Evolutionary conservation across 371 early-diverging fungal genomes (phyloP).

Genomic region (Nematocida sp.): DNA sequence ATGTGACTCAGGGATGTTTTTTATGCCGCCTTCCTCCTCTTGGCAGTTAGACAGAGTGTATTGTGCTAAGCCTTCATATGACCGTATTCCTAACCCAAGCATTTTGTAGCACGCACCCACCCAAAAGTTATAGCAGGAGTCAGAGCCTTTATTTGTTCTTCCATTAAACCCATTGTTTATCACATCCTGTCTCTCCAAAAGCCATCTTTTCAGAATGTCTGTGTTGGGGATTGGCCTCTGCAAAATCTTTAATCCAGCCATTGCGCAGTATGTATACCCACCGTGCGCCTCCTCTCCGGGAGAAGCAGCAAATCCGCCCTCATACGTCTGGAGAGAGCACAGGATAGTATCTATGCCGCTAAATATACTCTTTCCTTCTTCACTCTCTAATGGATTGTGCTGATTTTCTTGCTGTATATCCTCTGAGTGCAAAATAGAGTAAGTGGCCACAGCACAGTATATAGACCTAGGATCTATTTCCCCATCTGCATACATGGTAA

Average conservation of each 20-base stretch:
- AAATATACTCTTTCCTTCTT: constrained; percentile 77
- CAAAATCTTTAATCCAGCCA: constrained; percentile 80
- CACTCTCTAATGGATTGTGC: constrained; percentile 75
- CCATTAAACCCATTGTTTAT: constrained; percentile 91
- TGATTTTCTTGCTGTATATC: neutral
- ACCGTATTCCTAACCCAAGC: neutral
- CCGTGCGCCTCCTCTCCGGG: constrained; percentile 91
- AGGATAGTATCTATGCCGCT: constrained; percentile 74
- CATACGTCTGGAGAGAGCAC: constrained; percentile 76
- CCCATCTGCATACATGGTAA: constrained; percentile 81
- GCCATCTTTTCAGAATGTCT: constrained; percentile 73
- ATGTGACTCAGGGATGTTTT: constrained; percentile 83
- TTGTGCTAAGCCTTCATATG: constrained; percentile 72
- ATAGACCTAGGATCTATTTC: constrained; percentile 85
- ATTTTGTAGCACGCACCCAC: constrained; percentile 76
- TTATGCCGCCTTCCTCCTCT: constrained; percentile 76
- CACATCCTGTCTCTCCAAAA: constrained; percentile 77
- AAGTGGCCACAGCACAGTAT: constrained; percentile 78
- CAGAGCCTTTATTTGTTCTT: constrained; percentile 88
- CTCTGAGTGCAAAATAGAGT: constrained; percentile 40
- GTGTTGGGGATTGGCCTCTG: constrained; percentile 62
- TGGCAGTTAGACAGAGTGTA: constrained; percentile 83
- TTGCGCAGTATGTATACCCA: constrained; percentile 87
- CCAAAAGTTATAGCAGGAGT: constrained; percentile 95
- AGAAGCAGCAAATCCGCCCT: constrained; percentile 83